Base-by-base conservation (phyloP, 2,329 filamentous ascomycete genomes). In the Pseudogymnoascus sp. region DNA sequence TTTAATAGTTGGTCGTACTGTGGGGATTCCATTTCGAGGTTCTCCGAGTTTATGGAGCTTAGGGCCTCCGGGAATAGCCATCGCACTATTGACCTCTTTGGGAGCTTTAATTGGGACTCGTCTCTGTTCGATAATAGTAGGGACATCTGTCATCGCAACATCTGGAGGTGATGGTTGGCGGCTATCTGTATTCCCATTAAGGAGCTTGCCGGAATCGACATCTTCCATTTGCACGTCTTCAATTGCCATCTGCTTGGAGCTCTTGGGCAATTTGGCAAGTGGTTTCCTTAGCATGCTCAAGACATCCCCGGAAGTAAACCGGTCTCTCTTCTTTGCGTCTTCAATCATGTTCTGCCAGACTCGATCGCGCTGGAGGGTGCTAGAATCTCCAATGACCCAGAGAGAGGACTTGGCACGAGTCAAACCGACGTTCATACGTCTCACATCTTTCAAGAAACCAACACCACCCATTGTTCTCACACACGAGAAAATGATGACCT, bases 401-500 rank as follows among this genome's bases (percentile, higher is more conserved):
- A 99, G 82, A 35, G 93, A 97, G 8, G 90, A 96, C 74, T 96
- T 97, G 4, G 94, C 95, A 79, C 94, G 88, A 21, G 94, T 99
- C 64, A 99, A 80, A 77, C 94, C 94, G 70, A 99, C 94, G 74
- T 99, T 99, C 95, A 99, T 97, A 81, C 94, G 93, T 63, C 94
- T 87, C 71, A 99, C 96, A 73, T 99, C 94, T 61, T 90, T 89
- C 83, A 99, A 88, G 84, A 99, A 99, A 81, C 94, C 94, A 71
- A 99, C 96, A 70, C 93, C 92, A n/a, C 89, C 89, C 6, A 88
- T 89, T n/a, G 90, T 85, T 77, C 94, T 87, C 64, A 99, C 94
- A 74, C 95, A 99, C 40, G 94, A 97, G 78, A 99, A 99, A 66
- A 99, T 97, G 74, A 99, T 97, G 65, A 99, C 88, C 72, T 99